Base-by-base conservation (phyloP, 140 eudicot species). In the Cichorium intybus region DNA sequence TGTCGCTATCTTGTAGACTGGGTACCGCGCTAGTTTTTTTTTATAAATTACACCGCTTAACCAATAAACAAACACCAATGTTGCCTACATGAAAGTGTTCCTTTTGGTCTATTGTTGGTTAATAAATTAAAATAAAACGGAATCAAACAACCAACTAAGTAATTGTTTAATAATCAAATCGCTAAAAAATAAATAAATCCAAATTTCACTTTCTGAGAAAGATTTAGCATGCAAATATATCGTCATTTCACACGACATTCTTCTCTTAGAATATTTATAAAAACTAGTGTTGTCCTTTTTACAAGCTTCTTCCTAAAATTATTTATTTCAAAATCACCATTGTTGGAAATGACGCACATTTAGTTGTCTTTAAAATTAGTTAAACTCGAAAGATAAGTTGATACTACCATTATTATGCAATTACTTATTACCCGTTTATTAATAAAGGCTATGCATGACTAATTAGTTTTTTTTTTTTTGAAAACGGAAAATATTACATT, bases 221-320 rank as follows among this genome's bases (percentile, higher is more conserved):
- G 58, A 63, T 49, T 50, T 71, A 51, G 52, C 62, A 57, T 48
- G 68, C 72, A 57, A 48, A 49, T 12, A 21, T 7, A 65, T 47
- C 79, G 68, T 74, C 79, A 74, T 47, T 20, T 56, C 62, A 34
- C 41, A 64, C 72, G 67, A 21, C 78, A 73, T 28, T 23, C 66
- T 45, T 48, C 48, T 17, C 16, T 16, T 47, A 57, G 27, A 55
- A 56, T 64, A 64, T 33, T 16, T 6, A 31, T 46, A 33, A 74
- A 34, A 57, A 10, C 12, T 57, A 74, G 68, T 74, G 68, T 74
- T 66, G 79, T 74, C 79, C 56, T 65, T 74, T 72, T 74, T 48
- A 16, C 34, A 14, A 74, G 9, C 62, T 48, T 47, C 49, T 65
- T 56, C 34, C 18, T 22, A 47, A 6, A 16, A n/a, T 29, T 45